Evolutionary conservation across 2,329 filamentous ascomycete species (phyloP).

Genomic region (Penicillium sp.): DNA sequence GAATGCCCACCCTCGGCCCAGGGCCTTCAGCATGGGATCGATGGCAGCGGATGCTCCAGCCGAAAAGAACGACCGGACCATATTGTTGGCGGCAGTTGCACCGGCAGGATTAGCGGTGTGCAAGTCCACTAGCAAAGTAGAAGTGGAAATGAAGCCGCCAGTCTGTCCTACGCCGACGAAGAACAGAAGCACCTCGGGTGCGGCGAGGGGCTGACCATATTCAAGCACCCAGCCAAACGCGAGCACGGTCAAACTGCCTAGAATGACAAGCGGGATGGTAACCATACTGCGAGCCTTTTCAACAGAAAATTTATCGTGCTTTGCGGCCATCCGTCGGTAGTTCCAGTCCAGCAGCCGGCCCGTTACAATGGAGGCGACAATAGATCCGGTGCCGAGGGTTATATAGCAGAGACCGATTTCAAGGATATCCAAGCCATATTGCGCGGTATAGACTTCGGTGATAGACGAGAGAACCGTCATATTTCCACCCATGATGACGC

Average conservation of each 20-base stretch:
- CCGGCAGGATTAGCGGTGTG: conserved; percentile 11
- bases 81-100: conserved; percentile 18
- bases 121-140: conserved; percentile 14
- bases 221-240: conserved; percentile 20
- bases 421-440: conserved; percentile 33
- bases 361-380: conserved; percentile 15
- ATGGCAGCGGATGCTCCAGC: conserved; percentile 16
- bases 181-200: conserved; percentile 13
- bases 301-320: conserved; percentile 11
- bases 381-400: conserved; percentile 25
- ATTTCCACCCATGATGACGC: conserved; percentile 15
- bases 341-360: conserved; percentile 22
- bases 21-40: conserved; percentile 15
- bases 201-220: conserved; percentile 8
- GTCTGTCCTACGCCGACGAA: conserved; percentile 15
- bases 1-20: conserved; percentile 18
- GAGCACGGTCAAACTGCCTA: conserved; percentile 16
- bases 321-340: conserved; percentile 17
- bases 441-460: conserved; percentile 9
- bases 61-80: conserved; percentile 16
- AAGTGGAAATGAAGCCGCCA: conserved; percentile 13
- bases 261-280: conserved; percentile 16
- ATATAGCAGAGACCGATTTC: conserved; percentile 36
- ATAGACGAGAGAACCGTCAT: conserved; percentile 30
- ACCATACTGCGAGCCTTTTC: conserved; percentile 23